phyloP scores from a whole-genome alignment of 192 early-diverging fungal genomes.

The Backusella liffmaniae region DNA sequence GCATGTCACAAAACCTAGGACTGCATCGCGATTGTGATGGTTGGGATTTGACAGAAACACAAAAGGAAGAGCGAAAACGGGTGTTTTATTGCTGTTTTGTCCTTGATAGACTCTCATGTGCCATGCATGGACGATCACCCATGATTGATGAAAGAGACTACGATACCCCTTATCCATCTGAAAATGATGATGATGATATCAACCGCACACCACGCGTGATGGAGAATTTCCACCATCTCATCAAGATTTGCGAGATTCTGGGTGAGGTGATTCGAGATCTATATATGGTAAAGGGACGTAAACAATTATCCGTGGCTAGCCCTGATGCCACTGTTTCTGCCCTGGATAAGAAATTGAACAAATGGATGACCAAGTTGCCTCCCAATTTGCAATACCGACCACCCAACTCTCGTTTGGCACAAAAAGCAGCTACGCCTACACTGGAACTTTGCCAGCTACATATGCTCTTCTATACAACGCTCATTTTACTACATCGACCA shows the following conservation, averaged over 20 bases:
- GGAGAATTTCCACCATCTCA: slow-evolving; percentile 31
- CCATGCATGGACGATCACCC: slow-evolving; percentile 59
- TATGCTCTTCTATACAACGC: slow-evolving; percentile 48
- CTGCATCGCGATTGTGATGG: slow-evolving; percentile 65
- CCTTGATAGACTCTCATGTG: slow-evolving; percentile 65
- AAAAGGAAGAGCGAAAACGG: slow-evolving; percentile 64
- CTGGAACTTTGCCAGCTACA: slow-evolving; percentile 40
- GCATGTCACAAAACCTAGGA: slow-evolving; percentile 77
- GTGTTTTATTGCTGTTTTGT: slow-evolving; percentile 76
- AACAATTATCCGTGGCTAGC: slow-evolving; percentile 24
- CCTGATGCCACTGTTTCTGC: slow-evolving; percentile 27
- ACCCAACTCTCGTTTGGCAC: slow-evolving; percentile 30
- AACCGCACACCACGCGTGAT: slow-evolving; percentile 27
- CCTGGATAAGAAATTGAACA: slow-evolving; percentile 25
- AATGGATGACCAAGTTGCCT: slow-evolving; percentile 48
- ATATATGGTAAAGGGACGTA: slow-evolving; percentile 41
- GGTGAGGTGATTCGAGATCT: slow-evolving; percentile 49
- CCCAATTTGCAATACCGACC: slow-evolving; percentile 27
- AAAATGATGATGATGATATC: slow-evolving; percentile 10
- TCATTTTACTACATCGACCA: slow-evolving; percentile 55
- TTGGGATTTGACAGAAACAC: slow-evolving; percentile 48
- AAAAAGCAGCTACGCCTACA: slow-evolving; percentile 18
- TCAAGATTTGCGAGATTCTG: slow-evolving; percentile 41
- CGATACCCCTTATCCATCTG: slow-evolving; percentile 35
- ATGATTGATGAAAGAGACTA: slow-evolving; percentile 47